Percentiles rank a stretch among this genome's conserved stretches.
phyloP scores from a whole-genome alignment of 73 alveolate species.

The Blepharisma japonicum region DNA sequence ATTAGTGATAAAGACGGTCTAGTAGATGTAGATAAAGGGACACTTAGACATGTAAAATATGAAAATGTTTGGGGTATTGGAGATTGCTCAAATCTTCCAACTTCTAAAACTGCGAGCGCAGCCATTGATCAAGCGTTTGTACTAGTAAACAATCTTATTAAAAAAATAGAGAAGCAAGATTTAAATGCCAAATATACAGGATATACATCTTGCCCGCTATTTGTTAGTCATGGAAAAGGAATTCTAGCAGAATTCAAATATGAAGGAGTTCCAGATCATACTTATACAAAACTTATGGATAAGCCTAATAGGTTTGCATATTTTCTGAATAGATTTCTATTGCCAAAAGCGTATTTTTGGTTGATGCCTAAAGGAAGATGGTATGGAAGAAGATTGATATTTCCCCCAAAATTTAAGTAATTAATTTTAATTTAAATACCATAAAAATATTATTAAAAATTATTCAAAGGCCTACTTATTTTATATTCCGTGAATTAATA shows the following conservation, averaged over 20 bases:
- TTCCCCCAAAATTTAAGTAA: conserved; percentile 42
- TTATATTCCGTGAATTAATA: too few species aligned
- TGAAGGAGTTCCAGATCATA: conserved; percentile 58
- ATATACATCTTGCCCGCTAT: conserved; percentile 76
- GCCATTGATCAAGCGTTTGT: conserved; percentile 75
- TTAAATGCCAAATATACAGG: conserved; percentile 61
- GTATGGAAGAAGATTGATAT: conserved; percentile 56
- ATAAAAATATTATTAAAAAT: too few species aligned
- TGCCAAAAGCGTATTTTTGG: conserved; percentile 76
- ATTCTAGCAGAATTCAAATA: conserved; percentile 78
- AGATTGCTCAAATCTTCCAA: conserved; percentile 58
- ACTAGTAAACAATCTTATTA: conserved; percentile 55
- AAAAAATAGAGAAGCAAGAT: conserved; percentile 29
- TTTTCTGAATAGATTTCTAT: conserved; percentile 59
- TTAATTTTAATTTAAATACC: too few species aligned
- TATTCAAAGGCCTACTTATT: too few species aligned
- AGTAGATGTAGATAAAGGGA: conserved; percentile 63
- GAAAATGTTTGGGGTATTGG: conserved; percentile 77
- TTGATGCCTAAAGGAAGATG: conserved; percentile 66
- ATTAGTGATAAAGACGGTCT: conserved; percentile 66
- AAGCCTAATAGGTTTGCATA: conserved; percentile 57
- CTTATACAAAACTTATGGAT: conserved; percentile 58
- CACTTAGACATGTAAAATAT: conserved; percentile 61
- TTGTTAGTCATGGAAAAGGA: conserved; percentile 63
- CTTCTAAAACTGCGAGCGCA: conserved; percentile 85